Evolutionary conservation across 306 rosid species (phyloP).

Genomic region (Gynostemma pentaphyllum): DNA sequence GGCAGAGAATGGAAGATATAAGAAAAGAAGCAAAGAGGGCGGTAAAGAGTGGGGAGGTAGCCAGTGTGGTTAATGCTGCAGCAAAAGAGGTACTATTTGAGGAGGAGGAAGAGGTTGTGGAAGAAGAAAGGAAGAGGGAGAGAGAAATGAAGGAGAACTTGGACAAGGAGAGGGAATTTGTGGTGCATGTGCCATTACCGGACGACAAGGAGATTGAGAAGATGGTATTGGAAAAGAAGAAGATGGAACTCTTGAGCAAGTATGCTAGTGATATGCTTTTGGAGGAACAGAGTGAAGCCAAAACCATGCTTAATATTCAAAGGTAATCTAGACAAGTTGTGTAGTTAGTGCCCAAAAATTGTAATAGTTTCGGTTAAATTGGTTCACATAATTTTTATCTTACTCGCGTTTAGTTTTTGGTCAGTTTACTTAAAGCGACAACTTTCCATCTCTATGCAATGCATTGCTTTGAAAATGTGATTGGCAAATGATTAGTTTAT

Average conservation of each 20-base stretch:
- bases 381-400: not conserved
- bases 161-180: constrained; percentile 54
- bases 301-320: constrained; percentile 58
- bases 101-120: constrained; percentile 82
- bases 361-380: not conserved
- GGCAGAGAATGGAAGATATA: constrained; percentile 62
- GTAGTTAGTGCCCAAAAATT: not conserved
- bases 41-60: constrained; percentile 77
- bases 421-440: not conserved
- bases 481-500: not conserved
- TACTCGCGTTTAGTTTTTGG: no score
- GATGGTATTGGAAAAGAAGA: constrained; percentile 94
- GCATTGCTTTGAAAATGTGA: not conserved
- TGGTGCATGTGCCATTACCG: constrained; percentile 84
- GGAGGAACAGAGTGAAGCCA: constrained; percentile 72
- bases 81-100: constrained; percentile 53
- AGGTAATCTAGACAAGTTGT: not conserved
- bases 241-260: constrained; percentile 58
- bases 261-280: constrained; percentile 52
- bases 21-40: constrained; percentile 73
- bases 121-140: constrained; percentile 47
- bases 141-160: constrained; percentile 30
- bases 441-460: not conserved
- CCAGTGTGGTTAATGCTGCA: constrained; percentile 26
- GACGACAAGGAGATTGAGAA: constrained; percentile 83